Base-by-base conservation (phyloP, 1,284 basidiomycete genomes). In the Butyriboletus appendiculatus region DNA sequence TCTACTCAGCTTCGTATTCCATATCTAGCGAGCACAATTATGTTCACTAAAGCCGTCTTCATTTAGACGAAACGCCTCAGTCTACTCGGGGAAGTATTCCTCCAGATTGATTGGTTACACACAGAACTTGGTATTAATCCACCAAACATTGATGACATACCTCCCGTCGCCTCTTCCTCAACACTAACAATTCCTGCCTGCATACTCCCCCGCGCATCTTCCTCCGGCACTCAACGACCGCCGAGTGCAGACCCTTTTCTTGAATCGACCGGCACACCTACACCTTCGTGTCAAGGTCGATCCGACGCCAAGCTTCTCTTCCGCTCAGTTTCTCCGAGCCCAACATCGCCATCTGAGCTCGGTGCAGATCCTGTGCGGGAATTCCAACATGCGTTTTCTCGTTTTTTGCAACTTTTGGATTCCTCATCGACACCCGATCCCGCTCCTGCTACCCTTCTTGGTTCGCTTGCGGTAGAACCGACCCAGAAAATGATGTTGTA, bases 101-200 rank as follows among this genome's bases (percentile, higher is more conserved):
- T 84, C 16, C 86, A 92, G 54, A 85, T 93, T 34, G 87, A 91
- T 64, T 90, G 85, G 81, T 73, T 93, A n/a, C 81, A 92, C 62
- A 78, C 81, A 20, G 90, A 93, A 67, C 79, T 94, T 4, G 91
- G 88, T 18, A 82, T 92, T 43, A 53, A 76, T 18, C 78, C 83
- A 20, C 84, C 85, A 8, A 70, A 76, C 9, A 59, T 79, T 3
- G 76, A 83, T 16, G 78, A 81, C 18, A 15, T 46, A 0, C 34
- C 49, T 22, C 34, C 68, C 12, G 39, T 55, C 24, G 57, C 59
- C 26, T 74, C 77, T 35, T 71, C 79, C 9, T 75, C 77, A 14
- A 72, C 71, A n/a, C 65, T 70, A 28, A 61, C 64, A 33, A 66
- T 69, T 26, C 71, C 73, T 10, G 53, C 71, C 20, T 66, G 66